phyloP scores from a whole-genome alignment of 2,329 filamentous ascomycete species.

The Xylaria sp. region DNA sequence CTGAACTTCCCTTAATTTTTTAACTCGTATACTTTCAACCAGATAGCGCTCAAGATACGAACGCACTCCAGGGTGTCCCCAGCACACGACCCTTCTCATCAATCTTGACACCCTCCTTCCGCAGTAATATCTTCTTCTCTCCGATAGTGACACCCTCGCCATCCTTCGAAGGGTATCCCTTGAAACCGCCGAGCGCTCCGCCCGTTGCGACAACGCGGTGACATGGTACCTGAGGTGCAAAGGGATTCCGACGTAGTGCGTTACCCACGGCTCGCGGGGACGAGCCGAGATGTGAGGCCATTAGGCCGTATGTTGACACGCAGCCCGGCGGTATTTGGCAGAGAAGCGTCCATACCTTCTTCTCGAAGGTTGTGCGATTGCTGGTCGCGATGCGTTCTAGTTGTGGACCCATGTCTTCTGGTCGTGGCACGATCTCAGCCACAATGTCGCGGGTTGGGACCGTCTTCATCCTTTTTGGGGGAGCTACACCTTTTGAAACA shows the following conservation, averaged over 20 bases:
- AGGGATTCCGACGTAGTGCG: slow-evolving; percentile 77
- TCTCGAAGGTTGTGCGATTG: slow-evolving; percentile 64
- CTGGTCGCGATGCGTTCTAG: slow-evolving; percentile 58
- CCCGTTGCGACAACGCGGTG: slow-evolving; percentile 82
- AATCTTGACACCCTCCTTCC: slow-evolving; percentile 72
- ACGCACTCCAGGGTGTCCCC: slow-evolving; percentile 63
- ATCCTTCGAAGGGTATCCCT: slow-evolving; percentile 70
- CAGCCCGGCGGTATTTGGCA: slow-evolving; percentile 79
- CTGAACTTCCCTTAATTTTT: background rate
- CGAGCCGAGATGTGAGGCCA: slow-evolving; percentile 64
- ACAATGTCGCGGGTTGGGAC: slow-evolving; percentile 6
- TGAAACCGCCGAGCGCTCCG: slow-evolving; percentile 76
- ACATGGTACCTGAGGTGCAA: slow-evolving; percentile 79
- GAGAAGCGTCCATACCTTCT: slow-evolving; percentile 75
- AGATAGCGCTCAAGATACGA: slow-evolving; percentile 37
- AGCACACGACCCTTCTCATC: slow-evolving; percentile 68
- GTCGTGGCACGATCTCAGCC: slow-evolving; percentile 19
- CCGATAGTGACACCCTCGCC: slow-evolving; percentile 71
- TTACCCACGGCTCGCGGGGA: slow-evolving; percentile 55
- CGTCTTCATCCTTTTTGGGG: slow-evolving; percentile 33
- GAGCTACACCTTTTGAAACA: background rate
- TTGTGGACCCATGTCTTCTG: slow-evolving; percentile 52
- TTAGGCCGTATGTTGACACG: slow-evolving; percentile 80
- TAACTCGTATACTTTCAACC: background rate
- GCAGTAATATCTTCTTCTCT: slow-evolving; percentile 71